Percentiles rank a stretch among this genome's conserved stretches.
Evolutionary conservation across 352 stramenopile species (phyloP).

Genomic region (Globisporangium emineosum): DNA sequence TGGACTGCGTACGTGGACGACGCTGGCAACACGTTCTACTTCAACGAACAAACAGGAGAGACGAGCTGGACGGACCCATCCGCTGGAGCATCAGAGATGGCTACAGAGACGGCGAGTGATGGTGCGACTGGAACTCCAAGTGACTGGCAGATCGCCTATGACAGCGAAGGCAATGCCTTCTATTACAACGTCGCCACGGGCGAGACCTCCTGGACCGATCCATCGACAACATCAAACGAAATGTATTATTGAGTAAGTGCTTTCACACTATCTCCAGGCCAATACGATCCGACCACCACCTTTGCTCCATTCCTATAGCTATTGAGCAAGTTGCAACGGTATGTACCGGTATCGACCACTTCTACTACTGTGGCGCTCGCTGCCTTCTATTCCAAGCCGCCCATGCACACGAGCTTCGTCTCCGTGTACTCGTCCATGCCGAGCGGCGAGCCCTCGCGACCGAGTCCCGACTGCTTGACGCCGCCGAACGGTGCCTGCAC

Average conservation of each 20-base stretch:
- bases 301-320: background rate
- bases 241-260: background rate
- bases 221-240: background rate
- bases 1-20: constrained; percentile 33
- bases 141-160: constrained; percentile 14
- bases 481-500: constrained; percentile 88
- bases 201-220: constrained; percentile 33
- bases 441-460: constrained; percentile 85
- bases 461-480: constrained; percentile 87
- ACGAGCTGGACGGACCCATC: constrained; percentile 26
- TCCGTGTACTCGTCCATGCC: constrained; percentile 96
- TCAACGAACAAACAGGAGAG: constrained; percentile 32
- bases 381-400: constrained; percentile 40
- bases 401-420: constrained; percentile 94
- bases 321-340: background rate
- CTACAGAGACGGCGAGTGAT: background rate
- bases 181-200: constrained; percentile 41
- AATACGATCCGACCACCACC: background rate
- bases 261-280: background rate
- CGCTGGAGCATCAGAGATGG: background rate
- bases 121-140: background rate
- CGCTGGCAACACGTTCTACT: constrained; percentile 37
- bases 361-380: no score
- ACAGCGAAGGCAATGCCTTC: constrained; percentile 27
- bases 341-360: no score